These are phyloP conservation scores for Nicotiana benthamiana DNA, from an alignment of 257 asterid species.

Conservation along the genomic window DNA sequence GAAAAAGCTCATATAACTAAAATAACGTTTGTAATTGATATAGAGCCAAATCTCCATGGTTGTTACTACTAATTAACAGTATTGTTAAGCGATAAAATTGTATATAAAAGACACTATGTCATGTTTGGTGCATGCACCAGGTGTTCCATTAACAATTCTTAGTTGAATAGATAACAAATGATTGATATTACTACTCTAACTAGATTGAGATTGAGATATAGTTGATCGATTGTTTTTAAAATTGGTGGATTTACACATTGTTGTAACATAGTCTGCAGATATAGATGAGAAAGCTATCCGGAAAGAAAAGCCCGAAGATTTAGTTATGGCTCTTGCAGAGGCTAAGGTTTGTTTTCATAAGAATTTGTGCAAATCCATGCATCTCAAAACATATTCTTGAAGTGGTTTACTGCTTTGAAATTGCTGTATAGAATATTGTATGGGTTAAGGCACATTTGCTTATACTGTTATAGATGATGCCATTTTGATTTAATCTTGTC, in stretches of 20 bases:
- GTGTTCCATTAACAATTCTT: background rate
- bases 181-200: background rate
- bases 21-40: no score
- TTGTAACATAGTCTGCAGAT: slow-evolving; percentile 62
- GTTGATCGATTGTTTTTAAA: background rate
- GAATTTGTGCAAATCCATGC: background rate
- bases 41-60: no score
- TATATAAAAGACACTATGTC: background rate
- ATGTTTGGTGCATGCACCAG: background rate
- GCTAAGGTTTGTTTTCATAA: slow-evolving; percentile 52
- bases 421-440: background rate
- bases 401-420: background rate
- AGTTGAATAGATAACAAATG: background rate
- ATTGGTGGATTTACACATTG: background rate
- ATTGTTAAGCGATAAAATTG: background rate
- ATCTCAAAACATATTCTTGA: background rate
- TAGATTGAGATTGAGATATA: background rate
- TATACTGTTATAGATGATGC: background rate
- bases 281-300: slow-evolving; percentile 89
- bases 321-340: slow-evolving; percentile 86
- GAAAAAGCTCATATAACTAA: no score
- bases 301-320: slow-evolving; percentile 80
- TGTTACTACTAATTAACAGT: no score
- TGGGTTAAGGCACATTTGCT: background rate
- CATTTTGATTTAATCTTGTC: background rate